Evolutionary conservation across 2,329 filamentous ascomycete species (phyloP), one percentile per base, ranked within the genome.

Genomic region (Colletotrichum theobromicola): DNA sequence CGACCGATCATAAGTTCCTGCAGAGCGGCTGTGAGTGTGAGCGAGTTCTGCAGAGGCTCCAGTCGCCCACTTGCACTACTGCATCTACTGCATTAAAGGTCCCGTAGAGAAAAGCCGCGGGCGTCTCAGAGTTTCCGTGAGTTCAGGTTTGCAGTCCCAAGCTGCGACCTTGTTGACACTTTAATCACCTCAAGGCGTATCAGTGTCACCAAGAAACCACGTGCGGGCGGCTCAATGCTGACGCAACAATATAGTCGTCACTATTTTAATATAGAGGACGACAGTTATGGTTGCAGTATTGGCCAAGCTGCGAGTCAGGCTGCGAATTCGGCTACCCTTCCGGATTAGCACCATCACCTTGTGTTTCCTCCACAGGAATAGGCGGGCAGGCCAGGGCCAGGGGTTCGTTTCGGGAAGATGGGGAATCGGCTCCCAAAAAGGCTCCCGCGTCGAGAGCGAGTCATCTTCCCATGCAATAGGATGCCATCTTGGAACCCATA

Each of bases 361-460:
- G 53, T 16, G 62, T 53, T 50, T 72, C 42, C 63, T 50, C 34
- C 35, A 63, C 42, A 16, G 57, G 67, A 21, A 13, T 26, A 57
- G 42, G 32, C 61, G 53, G 53, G 57, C 46, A 16, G 57, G 61
- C 57, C 28, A 32, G 30, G 61, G 13, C 55, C 72, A 74, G 68
- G 72, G 72, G 72, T 67, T 71, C 63, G 72, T 74, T 74, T 74
- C 68, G 72, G 28, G 32, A 57, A 37, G 34, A 74, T 67, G 68
- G 72, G 28, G 68, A 57, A 46, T 15, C 8, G 30, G 10, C 12
- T 28, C 57, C 72, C 57, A 72, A 67, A 72, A 57, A 8, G 57
- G 62, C 12, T 32, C 28, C 24, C 57, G 18, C 50, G 42, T 18
- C 21, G 32, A 24, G 18, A 21, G 12, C 62, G 68, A 74, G 72